phyloP scores from a whole-genome alignment of 768 basidiomycete species.

The Boletus pseudo-olivaceus region DNA sequence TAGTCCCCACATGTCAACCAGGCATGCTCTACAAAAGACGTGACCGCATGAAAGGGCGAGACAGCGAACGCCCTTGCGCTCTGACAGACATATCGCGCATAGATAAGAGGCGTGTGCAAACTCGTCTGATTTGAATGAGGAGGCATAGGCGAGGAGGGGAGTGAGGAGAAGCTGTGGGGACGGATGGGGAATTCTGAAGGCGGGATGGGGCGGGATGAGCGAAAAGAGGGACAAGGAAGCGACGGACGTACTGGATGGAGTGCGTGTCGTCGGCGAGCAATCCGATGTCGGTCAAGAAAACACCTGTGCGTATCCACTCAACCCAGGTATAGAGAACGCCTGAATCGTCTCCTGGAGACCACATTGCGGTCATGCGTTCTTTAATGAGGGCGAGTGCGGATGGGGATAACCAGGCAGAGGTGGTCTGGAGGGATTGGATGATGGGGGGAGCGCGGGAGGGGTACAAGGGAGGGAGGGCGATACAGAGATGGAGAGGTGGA shows the following conservation, averaged over 20 bases:
- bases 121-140: slow-evolving; percentile 40
- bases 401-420: slow-evolving; percentile 56
- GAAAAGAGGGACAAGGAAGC: slow-evolving; percentile 29
- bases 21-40: slow-evolving; percentile 79
- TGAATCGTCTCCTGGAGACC: slow-evolving; percentile 47
- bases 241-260: slow-evolving; percentile 28
- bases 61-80: slow-evolving; percentile 73
- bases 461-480: slow-evolving; percentile 53
- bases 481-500: slow-evolving; percentile 59
- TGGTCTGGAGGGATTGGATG: slow-evolving; percentile 52
- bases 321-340: slow-evolving; percentile 67
- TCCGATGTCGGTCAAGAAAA: slow-evolving; percentile 51
- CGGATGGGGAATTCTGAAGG: slow-evolving; percentile 45
- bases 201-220: background rate
- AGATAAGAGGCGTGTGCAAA: slow-evolving; percentile 66
- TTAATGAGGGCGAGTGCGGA: slow-evolving; percentile 34
- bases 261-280: slow-evolving; percentile 32
- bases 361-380: slow-evolving; percentile 47
- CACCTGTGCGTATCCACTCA: slow-evolving; percentile 65
- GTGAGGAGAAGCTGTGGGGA: slow-evolving; percentile 51
- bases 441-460: slow-evolving; percentile 52
- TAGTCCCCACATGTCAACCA: slow-evolving; percentile 78
- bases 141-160: slow-evolving; percentile 48
- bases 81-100: slow-evolving; percentile 75
- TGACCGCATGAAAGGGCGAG: slow-evolving; percentile 68